These are phyloP conservation scores for Castanea mollissima DNA, from an alignment of 306 rosid species.

Conservation along the genomic window DNA sequence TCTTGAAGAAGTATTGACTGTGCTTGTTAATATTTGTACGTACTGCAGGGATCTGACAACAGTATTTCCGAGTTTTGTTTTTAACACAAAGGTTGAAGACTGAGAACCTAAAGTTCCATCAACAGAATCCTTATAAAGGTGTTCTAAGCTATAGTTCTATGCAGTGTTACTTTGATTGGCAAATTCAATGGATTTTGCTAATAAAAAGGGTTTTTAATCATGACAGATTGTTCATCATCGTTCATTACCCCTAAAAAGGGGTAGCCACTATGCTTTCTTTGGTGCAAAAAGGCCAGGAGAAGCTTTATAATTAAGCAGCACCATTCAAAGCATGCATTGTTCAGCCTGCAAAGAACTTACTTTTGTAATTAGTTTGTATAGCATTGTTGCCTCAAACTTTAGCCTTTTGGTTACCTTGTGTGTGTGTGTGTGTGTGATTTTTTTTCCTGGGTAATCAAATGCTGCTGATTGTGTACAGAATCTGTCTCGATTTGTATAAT, in stretches of 20 bases:
- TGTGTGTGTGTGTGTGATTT: too few species aligned
- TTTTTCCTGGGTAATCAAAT: not conserved
- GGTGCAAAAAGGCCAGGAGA: too few species aligned
- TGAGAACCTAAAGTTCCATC: slow-evolving; percentile 14
- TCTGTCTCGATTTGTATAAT: not conserved
- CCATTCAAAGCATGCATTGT: too few species aligned
- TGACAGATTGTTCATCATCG: too few species aligned
- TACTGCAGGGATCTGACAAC: slow-evolving; percentile 55
- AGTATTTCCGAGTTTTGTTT: slow-evolving; percentile 57
- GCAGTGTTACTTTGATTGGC: not conserved
- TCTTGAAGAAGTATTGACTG: not conserved
- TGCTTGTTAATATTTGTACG: slow-evolving; percentile 6
- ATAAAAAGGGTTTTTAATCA: not conserved
- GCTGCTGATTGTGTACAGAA: not conserved
- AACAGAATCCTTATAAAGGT: not conserved
- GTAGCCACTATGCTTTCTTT: too few species aligned
- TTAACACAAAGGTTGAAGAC: slow-evolving; percentile 43
- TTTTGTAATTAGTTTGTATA: too few species aligned
- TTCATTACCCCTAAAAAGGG: too few species aligned
- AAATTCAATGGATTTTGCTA: not conserved
- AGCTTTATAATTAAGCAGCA: too few species aligned
- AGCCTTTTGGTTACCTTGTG: too few species aligned
- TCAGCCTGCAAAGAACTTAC: too few species aligned
- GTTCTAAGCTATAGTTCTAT: not conserved
- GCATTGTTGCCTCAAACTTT: too few species aligned